Percentiles rank a stretch among this genome's conserved stretches.
Conservation (phyloP, 2,329 filamentous ascomycete genomes). For the Ilyonectria robusta region DNA sequence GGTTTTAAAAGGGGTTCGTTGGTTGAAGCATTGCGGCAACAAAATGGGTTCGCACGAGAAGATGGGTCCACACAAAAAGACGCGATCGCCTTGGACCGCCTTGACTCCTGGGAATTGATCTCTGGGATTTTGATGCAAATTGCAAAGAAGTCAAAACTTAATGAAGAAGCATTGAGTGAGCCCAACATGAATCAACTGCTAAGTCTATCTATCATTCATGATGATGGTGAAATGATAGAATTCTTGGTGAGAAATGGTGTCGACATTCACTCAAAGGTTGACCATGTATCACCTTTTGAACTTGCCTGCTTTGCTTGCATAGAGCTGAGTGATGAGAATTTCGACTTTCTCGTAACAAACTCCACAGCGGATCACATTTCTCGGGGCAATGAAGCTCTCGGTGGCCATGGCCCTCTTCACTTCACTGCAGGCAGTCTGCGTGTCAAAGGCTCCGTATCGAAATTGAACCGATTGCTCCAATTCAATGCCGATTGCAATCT, state of each 20-base stretch:
- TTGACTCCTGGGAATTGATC: background rate
- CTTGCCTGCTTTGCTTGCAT: conserved; percentile 16
- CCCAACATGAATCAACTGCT: background rate
- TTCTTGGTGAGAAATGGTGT: conserved; percentile 1
- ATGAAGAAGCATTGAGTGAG: background rate
- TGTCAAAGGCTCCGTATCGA: background rate
- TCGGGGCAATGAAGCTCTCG: background rate
- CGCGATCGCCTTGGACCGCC: background rate
- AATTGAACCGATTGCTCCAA: background rate
- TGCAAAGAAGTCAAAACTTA: background rate
- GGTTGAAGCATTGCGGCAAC: background rate
- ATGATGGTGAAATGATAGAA: conserved; percentile 5
- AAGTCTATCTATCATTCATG: background rate
- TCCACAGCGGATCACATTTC: background rate
- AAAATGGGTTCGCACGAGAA: no score
- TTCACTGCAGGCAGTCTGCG: background rate
- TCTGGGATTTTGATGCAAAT: background rate
- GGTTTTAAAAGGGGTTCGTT: background rate
- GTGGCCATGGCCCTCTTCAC: background rate
- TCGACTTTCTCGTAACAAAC: background rate
- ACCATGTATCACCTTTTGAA: conserved; percentile 1
- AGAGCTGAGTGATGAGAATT: background rate
- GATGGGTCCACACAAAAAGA: no score
- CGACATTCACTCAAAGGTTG: background rate
- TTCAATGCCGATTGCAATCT: background rate